Evolutionary conservation across 1,284 basidiomycete genomes (phyloP).

Genomic region (Fomitiporia mediterranea): DNA sequence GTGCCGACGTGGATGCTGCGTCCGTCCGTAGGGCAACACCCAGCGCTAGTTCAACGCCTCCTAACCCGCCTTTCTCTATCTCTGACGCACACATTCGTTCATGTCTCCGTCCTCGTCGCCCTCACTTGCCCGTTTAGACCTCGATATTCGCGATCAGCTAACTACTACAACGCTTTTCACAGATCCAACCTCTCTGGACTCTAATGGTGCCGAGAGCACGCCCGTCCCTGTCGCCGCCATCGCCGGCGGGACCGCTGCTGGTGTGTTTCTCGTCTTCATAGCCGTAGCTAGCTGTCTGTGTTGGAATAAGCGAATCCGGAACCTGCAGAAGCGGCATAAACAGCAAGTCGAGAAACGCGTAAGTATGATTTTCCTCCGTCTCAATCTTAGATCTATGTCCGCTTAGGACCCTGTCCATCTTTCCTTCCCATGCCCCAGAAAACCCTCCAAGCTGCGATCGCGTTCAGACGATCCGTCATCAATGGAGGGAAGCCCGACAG

Average conservation of each 20-base stretch:
- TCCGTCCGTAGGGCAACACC: too few relatives aligned
- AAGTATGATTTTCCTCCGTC: slow-evolving; percentile 28
- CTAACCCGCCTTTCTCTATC: background rate
- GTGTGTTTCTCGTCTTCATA: slow-evolving; percentile 42
- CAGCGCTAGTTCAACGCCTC: background rate
- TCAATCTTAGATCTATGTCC: too few relatives aligned
- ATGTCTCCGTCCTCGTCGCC: slow-evolving; percentile 1
- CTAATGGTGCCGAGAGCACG: background rate
- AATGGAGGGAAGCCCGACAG: background rate
- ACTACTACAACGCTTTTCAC: slow-evolving; percentile 21
- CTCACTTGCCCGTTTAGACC: background rate
- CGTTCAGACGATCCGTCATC: slow-evolving; percentile 10
- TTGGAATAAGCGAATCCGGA: slow-evolving; percentile 45
- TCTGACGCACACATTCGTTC: background rate
- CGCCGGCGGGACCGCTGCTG: slow-evolving; percentile 45
- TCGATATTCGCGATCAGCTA: slow-evolving; percentile 13
- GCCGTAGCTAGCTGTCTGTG: slow-evolving; percentile 43
- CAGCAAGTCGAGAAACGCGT: slow-evolving; percentile 23
- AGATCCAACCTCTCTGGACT: slow-evolving; percentile 5
- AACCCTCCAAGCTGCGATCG: slow-evolving; percentile 1
- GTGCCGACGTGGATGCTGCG: too few relatives aligned
- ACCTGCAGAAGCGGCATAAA: slow-evolving; percentile 35
- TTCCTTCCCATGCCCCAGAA: slow-evolving; percentile 1
- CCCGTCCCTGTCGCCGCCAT: slow-evolving; percentile 45
- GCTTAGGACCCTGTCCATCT: too few relatives aligned